Evolutionary conservation across 768 basidiomycete species (phyloP).

Genomic region (Plicaturopsis crispa): DNA sequence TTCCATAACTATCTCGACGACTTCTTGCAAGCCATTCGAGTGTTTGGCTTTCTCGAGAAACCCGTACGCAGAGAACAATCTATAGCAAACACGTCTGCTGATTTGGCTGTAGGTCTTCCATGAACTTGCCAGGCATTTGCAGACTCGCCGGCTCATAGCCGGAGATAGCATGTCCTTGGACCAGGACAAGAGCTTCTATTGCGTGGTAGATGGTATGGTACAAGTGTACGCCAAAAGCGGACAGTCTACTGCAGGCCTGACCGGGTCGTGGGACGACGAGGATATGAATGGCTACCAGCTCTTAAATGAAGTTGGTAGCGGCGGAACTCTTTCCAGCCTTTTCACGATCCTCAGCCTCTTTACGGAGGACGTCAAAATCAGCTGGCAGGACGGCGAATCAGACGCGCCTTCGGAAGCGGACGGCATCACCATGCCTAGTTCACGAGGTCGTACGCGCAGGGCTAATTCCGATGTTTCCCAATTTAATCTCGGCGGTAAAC

Average conservation of each 20-base stretch:
- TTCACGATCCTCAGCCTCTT: constrained; percentile 97
- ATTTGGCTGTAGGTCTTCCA: constrained; percentile 70
- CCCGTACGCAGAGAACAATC: constrained; percentile 51
- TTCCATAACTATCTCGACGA: constrained; percentile 98
- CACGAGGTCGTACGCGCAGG: constrained; percentile 20
- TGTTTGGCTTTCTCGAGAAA: constrained; percentile 96
- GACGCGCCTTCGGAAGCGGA: constrained; percentile 20
- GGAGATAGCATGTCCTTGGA: constrained; percentile 91
- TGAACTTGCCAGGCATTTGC: constrained; percentile 91
- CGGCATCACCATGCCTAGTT: too few relatives aligned
- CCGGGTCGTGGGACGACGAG: constrained; percentile 70
- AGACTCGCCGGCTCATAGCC: constrained; percentile 91
- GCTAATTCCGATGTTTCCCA: constrained; percentile 62
- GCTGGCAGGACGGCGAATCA: constrained; percentile 72
- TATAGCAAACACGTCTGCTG: not conserved
- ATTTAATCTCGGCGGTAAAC: constrained; percentile 35
- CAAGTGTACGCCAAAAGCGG: constrained; percentile 83
- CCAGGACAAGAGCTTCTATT: constrained; percentile 93
- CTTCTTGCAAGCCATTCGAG: constrained; percentile 90
- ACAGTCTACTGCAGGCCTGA: constrained; percentile 35
- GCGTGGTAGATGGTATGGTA: constrained; percentile 95
- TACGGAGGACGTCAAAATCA: constrained; percentile 88
- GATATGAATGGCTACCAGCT: constrained; percentile 95
- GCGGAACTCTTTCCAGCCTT: constrained; percentile 90
- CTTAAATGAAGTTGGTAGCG: constrained; percentile 92